Base-by-base conservation (phyloP, 192 early-diverging fungal genomes). In the Coemansia sp. region DNA sequence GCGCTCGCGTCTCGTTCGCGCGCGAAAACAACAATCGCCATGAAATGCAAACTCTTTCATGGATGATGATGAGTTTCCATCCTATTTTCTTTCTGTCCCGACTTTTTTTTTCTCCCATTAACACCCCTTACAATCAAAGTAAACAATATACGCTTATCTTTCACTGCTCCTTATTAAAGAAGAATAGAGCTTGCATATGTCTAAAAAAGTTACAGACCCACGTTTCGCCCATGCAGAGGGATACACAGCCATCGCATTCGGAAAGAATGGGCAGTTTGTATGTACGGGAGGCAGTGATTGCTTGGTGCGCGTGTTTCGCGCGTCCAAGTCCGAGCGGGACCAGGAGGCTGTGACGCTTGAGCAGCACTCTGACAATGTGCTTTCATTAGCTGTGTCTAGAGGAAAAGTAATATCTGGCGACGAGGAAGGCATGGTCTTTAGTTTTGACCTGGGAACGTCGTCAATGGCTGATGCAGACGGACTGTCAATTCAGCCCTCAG, bases 221-320 rank as follows among this genome's bases (percentile, higher is more conserved):
- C 72, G 77, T 10, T 80, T 61, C 53, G 70, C 79, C 6, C 79
- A 81, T 43, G 62, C 79, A 2, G 79, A 81, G 43, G 79, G 79
- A 6, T 81, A 75, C 63, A 81, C 79, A 25, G 55, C 79, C 13
- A 46, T 81, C 30, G 67, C 72, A 18, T 81, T 81, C 37, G 64
- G 62, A 31, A 55, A 39, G 25, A 42, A 7, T 8, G 77, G 77
- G 6, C 42, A 64, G 52, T 73, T 71, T 40, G 39, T 80, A 12
- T 68, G 68, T 58, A 81, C 79, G 2, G 79, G 79, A 20, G 79
- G 79, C 33, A 81, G 67, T 64, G 79, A 81, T 56, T 71, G 69
- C 10, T 60, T 81, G 23, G 58, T 76, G 3, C 79, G 79, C 26
- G 70, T 76, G 20, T 81, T 76, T 64, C 48, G 68, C 10, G 30